Base-by-base conservation (phyloP, 352 stramenopile species). In the Phytophthora idaei region DNA sequence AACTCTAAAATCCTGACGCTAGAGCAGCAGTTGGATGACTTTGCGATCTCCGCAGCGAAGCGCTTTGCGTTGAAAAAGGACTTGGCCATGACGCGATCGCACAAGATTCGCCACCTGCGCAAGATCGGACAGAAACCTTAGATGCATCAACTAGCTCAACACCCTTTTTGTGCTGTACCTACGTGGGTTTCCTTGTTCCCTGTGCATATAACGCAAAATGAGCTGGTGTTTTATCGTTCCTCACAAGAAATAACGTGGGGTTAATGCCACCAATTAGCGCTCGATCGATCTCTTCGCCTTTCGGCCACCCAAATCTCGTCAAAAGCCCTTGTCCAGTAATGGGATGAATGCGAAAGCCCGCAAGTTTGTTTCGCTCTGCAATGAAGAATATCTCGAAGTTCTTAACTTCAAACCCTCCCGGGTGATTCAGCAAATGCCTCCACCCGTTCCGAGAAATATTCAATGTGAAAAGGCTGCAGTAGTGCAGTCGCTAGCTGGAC, bases 61-160 rank as follows among this genome's bases (percentile, higher is more conserved):
- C 74, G 73, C 7, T 90, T 85, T 73, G 82, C 83, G 1, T 27
- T 94, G 25, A 94, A 94, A 72, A 94, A 94, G 42, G 83, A 94
- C 15, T 64, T 94, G 44, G 84, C 84, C 17, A 92, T 89, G 78
- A 78, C 85, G 34, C 83, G 83, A 14, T 92, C 83, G 14, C 68
- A 80, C 12, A 81, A 80, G 49, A 90, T 90, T 63, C 83, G 83
- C 29, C 77, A 90, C 41, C 57, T 92, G 41, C 83, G 83, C 17
- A 61, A 71, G 17, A 57, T 74, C 32, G 51, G 69, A 56, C 73
- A 73, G 15, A 71, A 71, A 34, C 17, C 60, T 14, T 79, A 71
- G 48, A 54, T 27, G 39, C 47, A 41, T 21, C 41, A 31, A 47
- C n/a, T 15, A 39, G 57, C 61, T 34, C 32, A 47, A 66, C 45